Base-by-base conservation (phyloP, 2,329 filamentous ascomycete genomes). In the Passalora sequoiae region DNA sequence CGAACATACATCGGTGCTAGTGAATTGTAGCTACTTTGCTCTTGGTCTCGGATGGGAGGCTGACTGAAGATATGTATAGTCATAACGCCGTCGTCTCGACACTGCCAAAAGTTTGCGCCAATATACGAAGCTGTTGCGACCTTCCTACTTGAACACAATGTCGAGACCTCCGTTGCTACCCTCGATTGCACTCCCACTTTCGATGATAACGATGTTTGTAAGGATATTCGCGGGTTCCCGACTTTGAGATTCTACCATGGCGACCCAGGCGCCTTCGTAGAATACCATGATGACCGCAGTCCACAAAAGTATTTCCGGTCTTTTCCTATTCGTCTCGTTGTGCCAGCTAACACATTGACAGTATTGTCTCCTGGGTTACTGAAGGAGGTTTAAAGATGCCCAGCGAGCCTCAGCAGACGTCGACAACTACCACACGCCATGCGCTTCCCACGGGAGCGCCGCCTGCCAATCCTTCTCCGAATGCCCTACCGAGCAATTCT, bases 401-500 rank as follows among this genome's bases (percentile, higher is more conserved):
- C 12, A 30, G 4, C 16, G 12, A 6, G 12, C 12, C 28, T 6
- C 12, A 6, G 12, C 12, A 6, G 16, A 15, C 28, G 12, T n/a
- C 28, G 4, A 6, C 36, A 28, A 27, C 36, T 22, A 16, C 8
- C n/a, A 35, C 6, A 21, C 19, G 7, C 6, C 20, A 35, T 17
- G 15, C 31, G 4, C 31, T 10, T n/a, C 28, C 28, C 4, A 30
- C 28, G 16, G 16, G 4, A n/a, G 16, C 28, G 5, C 28, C 28
- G 13, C 33, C 24, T 7, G 29, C 30, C 6, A 43, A 38, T 19
- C 30, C 37, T n/a, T 33, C 22, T 9, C 30, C 43, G 6, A 20
- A 39, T n/a, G 8, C 40, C 12, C 41, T 25, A 5, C 25, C 43
- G n/a, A 17, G 25, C 12, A 44, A 44, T 28, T 28, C 37, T 6